Conservation (phyloP, 495 filamentous ascomycete species). For the Penicillium samsonianum region DNA sequence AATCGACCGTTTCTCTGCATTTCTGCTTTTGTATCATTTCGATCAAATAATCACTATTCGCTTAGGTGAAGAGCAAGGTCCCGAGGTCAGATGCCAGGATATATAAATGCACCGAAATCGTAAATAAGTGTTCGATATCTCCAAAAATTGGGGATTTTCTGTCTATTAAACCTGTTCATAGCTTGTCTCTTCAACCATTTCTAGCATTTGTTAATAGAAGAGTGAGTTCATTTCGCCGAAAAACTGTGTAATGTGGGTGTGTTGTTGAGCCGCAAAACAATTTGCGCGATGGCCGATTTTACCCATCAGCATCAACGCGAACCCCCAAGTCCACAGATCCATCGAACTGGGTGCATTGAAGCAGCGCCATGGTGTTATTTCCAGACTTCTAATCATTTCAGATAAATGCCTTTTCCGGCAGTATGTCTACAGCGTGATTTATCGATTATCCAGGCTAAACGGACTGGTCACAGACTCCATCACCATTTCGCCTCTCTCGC, state of each 20-base stretch:
- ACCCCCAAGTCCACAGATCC: not conserved
- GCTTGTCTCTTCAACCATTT: not conserved
- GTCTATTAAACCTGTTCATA: not conserved
- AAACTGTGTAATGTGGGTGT: not conserved
- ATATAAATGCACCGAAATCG: too few species aligned
- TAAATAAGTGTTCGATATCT: not conserved
- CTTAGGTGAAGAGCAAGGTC: too few species aligned
- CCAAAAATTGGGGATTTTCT: not conserved
- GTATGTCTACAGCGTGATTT: slow-evolving; percentile 3
- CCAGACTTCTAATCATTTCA: not conserved
- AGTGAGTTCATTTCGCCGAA: not conserved
- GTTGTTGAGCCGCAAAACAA: not conserved
- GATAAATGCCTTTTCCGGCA: slow-evolving; percentile 23
- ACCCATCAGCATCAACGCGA: slow-evolving; percentile 2
- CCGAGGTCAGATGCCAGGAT: too few species aligned
- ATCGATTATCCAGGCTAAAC: not conserved
- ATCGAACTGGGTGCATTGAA: not conserved
- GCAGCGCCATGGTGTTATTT: not conserved
- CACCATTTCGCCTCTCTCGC: slow-evolving; percentile 37
- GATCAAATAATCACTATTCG: too few species aligned
- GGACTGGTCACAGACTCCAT: slow-evolving; percentile 27
- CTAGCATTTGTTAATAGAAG: not conserved
- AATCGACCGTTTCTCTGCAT: too few species aligned
- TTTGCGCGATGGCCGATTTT: slow-evolving; percentile 9
- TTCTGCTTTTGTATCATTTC: too few species aligned